Percentiles rank a stretch among this genome's conserved stretches.
Conservation (phyloP, 2,329 filamentous ascomycete species). For the Acrodontium crateriforme region DNA sequence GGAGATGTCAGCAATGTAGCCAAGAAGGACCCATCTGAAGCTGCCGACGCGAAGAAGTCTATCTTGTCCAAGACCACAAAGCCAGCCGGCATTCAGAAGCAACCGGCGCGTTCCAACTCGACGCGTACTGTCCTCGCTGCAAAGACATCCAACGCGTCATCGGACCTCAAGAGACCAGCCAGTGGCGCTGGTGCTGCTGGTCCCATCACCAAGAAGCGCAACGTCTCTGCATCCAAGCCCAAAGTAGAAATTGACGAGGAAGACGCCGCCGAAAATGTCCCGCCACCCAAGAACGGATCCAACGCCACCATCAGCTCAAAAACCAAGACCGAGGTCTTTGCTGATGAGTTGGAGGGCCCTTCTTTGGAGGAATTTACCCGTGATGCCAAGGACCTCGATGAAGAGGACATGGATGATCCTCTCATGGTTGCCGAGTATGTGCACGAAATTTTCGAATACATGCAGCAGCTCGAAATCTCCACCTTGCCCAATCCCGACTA, state of each 20-base stretch:
- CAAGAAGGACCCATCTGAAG: conserved; percentile 55
- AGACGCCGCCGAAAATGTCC: conserved; percentile 46
- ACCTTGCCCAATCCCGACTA: conserved; percentile 84
- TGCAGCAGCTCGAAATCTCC: conserved; percentile 68
- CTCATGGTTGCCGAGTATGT: conserved; percentile 98
- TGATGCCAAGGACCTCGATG: conserved; percentile 54
- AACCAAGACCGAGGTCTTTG: conserved; percentile 18
- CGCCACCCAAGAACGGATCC: conserved; percentile 44
- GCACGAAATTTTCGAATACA: conserved; percentile 91
- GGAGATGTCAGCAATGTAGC: conserved; percentile 92
- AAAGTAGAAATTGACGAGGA: conserved; percentile 40
- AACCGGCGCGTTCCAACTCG: conserved; percentile 33
- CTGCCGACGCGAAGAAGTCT: conserved; percentile 43
- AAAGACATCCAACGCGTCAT: conserved; percentile 54
- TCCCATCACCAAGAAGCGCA: conserved; percentile 54
- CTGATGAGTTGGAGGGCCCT: conserved; percentile 20
- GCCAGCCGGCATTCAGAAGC: conserved; percentile 69
- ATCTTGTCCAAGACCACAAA: conserved; percentile 46
- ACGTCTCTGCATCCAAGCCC: conserved; percentile 40
- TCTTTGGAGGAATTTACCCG: conserved; percentile 24
- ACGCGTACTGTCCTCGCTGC: conserved; percentile 48
- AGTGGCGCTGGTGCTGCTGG: conserved; percentile 57
- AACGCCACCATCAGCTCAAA: conserved; percentile 35
- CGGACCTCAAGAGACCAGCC: conserved; percentile 56
- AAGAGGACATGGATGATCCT: conserved; percentile 81